Conservation (phyloP, 139 green algal species). For the Zygnema cylindricum region DNA sequence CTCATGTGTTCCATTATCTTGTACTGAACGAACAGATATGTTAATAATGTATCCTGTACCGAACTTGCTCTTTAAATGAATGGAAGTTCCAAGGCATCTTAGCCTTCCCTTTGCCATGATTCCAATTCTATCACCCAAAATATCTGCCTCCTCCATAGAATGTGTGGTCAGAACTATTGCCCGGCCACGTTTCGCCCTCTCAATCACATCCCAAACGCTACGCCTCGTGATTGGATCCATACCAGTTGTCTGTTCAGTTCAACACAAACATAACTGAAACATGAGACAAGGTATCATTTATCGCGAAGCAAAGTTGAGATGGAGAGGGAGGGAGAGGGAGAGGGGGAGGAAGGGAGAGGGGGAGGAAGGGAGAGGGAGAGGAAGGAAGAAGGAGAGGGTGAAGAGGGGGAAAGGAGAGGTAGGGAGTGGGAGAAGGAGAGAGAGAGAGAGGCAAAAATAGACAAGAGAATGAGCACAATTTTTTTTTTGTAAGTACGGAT, state of each 20-base stretch:
- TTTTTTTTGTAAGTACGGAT: too few relatives aligned
- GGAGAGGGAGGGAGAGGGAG: neutral
- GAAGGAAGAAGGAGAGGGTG: neutral
- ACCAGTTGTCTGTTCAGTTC: slow-evolving; percentile 71
- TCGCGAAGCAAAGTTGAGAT: neutral
- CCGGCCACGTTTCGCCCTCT: slow-evolving; percentile 31
- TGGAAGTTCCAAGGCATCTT: slow-evolving; percentile 60
- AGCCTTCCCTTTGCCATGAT: slow-evolving; percentile 66
- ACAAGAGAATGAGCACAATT: too few relatives aligned
- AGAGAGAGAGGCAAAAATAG: too few relatives aligned
- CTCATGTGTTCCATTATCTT: neutral
- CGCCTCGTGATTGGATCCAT: slow-evolving; percentile 87
- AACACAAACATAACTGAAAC: neutral
- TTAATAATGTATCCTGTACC: slow-evolving; percentile 56
- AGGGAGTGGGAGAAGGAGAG: neutral
- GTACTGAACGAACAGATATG: slow-evolving; percentile 19
- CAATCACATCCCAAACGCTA: slow-evolving; percentile 59
- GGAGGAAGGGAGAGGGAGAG: neutral
- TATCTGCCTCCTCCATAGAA: slow-evolving; percentile 72
- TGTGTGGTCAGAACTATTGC: slow-evolving; percentile 70
- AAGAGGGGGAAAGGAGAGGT: neutral
- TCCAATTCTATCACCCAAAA: slow-evolving; percentile 68
- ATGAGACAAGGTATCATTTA: neutral
- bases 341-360: neutral
- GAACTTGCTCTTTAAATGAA: slow-evolving; percentile 66